Conservation (phyloP, 2,329 filamentous ascomycete genomes). For the Didymella sp. region DNA sequence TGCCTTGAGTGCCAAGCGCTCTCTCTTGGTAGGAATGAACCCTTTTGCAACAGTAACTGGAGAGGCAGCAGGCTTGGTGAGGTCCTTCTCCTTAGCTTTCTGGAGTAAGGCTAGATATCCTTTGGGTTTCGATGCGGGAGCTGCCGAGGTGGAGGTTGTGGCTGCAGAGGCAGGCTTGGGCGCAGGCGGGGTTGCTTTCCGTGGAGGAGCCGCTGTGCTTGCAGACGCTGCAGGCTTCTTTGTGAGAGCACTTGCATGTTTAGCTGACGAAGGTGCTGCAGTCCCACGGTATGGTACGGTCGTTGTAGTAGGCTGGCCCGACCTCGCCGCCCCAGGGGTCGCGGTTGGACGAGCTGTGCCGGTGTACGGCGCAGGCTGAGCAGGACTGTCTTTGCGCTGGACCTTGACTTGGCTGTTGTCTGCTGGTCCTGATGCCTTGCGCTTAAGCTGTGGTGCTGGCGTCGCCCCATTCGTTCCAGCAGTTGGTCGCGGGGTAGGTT, state of each 20-base stretch:
- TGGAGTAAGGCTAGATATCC: constrained; percentile 78
- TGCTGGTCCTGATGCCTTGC: constrained; percentile 50
- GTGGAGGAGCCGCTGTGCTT: constrained; percentile 22
- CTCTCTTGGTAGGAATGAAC: constrained; percentile 63
- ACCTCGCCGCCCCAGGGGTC: constrained; percentile 32
- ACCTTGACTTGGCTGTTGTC: constrained; percentile 42
- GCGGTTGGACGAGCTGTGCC: constrained; percentile 35
- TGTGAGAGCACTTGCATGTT: constrained; percentile 27
- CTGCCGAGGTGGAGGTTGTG: constrained; percentile 34
- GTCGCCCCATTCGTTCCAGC: constrained; percentile 38
- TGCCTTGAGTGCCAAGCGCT: constrained; percentile 55
- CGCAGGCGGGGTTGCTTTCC: constrained; percentile 32
- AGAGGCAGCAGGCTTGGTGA: constrained; percentile 59
- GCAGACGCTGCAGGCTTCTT: constrained; percentile 36
- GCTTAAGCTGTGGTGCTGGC: constrained; percentile 49
- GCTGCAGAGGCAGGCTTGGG: constrained; percentile 30
- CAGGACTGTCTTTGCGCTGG: constrained; percentile 42
- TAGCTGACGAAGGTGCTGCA: constrained; percentile 39
- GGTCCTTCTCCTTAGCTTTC: constrained; percentile 68
- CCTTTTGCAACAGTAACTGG: constrained; percentile 75
- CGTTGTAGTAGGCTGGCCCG: constrained; percentile 29
- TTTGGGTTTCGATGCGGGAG: constrained; percentile 66
- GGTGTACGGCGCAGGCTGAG: constrained; percentile 34
- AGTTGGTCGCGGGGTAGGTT: constrained; percentile 40
- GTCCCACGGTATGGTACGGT: constrained; percentile 50